A percentile compares a stretch with the other conserved stretches of the same genome.
These are phyloP conservation scores for Orbilia blumenaviensis DNA, from an alignment of 2,329 filamentous ascomycete species.

Conservation along the genomic window DNA sequence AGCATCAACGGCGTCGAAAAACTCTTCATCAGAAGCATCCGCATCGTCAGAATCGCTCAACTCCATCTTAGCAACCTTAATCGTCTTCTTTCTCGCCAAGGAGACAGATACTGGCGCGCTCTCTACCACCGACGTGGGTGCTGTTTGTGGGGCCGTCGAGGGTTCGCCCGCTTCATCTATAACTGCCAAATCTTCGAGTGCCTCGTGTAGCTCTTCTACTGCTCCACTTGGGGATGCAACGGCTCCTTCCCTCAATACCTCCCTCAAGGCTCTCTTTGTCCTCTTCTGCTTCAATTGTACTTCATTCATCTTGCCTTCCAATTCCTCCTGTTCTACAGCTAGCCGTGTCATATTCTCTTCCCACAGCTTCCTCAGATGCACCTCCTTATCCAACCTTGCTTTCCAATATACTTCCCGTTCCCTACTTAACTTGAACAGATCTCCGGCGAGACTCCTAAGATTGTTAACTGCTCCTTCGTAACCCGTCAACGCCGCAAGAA, in stretches of 20 bases:
- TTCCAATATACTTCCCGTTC: constrained; percentile 98
- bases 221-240: constrained; percentile 34
- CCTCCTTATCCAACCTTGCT: constrained; percentile 88
- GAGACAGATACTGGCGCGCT: constrained; percentile 2
- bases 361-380: constrained; percentile 93
- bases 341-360: constrained; percentile 98
- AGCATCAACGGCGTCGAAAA: constrained; percentile 95
- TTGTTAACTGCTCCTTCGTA: constrained; percentile 92
- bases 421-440: constrained; percentile 88
- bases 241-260: constrained; percentile 46
- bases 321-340: constrained; percentile 89
- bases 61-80: constrained; percentile 27
- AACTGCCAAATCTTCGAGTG: constrained; percentile 58
- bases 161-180: constrained; percentile 57
- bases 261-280: constrained; percentile 48
- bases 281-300: constrained; percentile 42
- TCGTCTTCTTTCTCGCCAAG: constrained; percentile 67
- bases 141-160: constrained; percentile 31
- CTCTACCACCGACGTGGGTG: constrained; percentile 30
- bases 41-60: constrained; percentile 69
- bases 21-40: constrained; percentile 87
- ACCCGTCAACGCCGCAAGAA: constrained; percentile 79
- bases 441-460: constrained; percentile 81
- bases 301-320: constrained; percentile 76
- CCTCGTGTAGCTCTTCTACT: constrained; percentile 60